A percentile compares a stretch with the other conserved stretches of the same genome.
These are phyloP conservation scores for Lichtheimia ornata DNA, from an alignment of 371 early-diverging fungal genomes.

Conservation along the genomic window DNA sequence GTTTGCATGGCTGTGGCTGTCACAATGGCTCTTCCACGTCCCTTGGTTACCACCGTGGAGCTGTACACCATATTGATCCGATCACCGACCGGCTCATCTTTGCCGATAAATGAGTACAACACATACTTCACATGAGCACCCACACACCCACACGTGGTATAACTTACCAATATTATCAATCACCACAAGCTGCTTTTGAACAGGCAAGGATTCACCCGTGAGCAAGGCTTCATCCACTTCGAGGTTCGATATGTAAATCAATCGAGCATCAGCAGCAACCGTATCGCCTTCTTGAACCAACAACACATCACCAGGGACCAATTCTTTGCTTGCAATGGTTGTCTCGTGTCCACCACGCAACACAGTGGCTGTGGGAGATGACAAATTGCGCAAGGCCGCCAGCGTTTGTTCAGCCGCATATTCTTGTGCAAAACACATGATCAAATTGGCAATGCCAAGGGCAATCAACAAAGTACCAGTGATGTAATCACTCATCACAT, in stretches of 20 bases:
- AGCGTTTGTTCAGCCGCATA: constrained; percentile 86
- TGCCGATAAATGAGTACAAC: neutral
- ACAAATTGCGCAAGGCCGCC: constrained; percentile 81
- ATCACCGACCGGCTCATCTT: constrained; percentile 38
- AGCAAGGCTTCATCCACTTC: constrained; percentile 81
- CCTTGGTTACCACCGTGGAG: constrained; percentile 54
- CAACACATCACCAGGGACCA: constrained; percentile 90
- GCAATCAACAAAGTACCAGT: constrained; percentile 69
- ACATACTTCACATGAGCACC: neutral
- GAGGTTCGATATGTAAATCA: constrained; percentile 76
- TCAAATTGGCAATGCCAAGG: constrained; percentile 75
- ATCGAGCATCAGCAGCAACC: constrained; percentile 83
- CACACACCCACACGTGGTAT: neutral
- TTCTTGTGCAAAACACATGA: constrained; percentile 85
- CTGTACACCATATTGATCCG: constrained; percentile 67
- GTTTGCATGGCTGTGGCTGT: constrained; percentile 80
- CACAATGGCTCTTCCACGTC: constrained; percentile 62
- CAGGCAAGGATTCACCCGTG: constrained; percentile 81
- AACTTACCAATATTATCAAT: constrained; percentile 22
- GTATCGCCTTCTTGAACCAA: constrained; percentile 88
- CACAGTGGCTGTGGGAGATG: constrained; percentile 75
- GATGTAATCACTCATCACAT: constrained; percentile 57
- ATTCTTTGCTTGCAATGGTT: constrained; percentile 60
- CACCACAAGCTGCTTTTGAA: constrained; percentile 51
- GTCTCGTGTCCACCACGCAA: constrained; percentile 73